Percentiles rank a stretch among this genome's conserved stretches.
These are phyloP conservation scores for Paraconiothyrium brasiliense DNA, from an alignment of 2,329 filamentous ascomycete genomes.

Conservation along the genomic window DNA sequence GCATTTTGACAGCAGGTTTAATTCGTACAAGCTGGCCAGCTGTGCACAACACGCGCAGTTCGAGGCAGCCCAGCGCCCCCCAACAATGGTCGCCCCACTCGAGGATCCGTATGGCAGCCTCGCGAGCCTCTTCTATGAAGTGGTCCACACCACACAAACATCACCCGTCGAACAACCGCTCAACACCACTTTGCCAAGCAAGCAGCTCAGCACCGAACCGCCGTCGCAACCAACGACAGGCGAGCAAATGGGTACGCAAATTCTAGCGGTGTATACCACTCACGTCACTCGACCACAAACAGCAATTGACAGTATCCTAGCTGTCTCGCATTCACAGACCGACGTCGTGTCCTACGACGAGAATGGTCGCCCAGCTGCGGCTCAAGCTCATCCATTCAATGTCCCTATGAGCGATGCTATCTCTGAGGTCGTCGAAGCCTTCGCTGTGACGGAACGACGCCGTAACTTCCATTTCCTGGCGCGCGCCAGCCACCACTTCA, in stretches of 20 bases:
- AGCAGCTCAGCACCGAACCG: background rate
- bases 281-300: background rate
- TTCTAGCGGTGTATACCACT: background rate
- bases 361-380: background rate
- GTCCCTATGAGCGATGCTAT: constrained; percentile 4
- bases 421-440: constrained; percentile 19
- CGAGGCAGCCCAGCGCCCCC: too few species aligned
- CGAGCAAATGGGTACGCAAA: background rate
- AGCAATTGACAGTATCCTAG: background rate
- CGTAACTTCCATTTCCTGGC: constrained; percentile 27
- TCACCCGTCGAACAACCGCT: background rate
- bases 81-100: too few species aligned
- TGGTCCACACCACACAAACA: background rate
- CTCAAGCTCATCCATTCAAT: too few species aligned
- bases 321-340: background rate
- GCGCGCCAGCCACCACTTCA: constrained; percentile 20
- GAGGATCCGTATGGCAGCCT: background rate
- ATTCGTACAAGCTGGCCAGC: too few species aligned
- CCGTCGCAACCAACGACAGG: background rate
- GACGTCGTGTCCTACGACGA: background rate
- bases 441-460: constrained; percentile 24
- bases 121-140: background rate
- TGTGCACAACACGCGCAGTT: too few species aligned
- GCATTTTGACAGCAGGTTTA: too few species aligned
- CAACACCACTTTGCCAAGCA: background rate